Evolutionary conservation across 345 rosid genomes (phyloP).

Genomic region (Psidium guajava): DNA sequence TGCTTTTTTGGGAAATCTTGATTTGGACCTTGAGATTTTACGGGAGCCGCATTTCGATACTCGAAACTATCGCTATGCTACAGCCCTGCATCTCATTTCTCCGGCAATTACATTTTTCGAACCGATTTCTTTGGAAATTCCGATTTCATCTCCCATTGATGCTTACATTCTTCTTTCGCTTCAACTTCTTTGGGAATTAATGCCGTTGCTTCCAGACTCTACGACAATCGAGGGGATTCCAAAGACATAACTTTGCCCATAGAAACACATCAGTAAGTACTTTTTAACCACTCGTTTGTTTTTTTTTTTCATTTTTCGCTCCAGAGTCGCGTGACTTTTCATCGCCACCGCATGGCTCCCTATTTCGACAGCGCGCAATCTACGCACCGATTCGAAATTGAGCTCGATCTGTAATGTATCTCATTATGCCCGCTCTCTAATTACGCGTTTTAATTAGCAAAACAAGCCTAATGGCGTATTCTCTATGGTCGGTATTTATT

Average conservation of each 20-base stretch:
- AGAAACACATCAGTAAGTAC: neutral
- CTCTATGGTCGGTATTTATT: neutral
- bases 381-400: neutral
- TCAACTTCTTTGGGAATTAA: accelerated
- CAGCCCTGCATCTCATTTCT: neutral
- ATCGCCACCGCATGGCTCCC: accelerated
- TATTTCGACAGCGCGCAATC: neutral
- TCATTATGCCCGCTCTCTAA: accelerated
- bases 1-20: neutral
- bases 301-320: neutral
- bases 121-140: neutral
- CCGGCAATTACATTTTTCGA: neutral
- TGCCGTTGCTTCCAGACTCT: accelerated
- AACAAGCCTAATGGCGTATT: neutral
- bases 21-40: neutral
- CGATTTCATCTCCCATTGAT: neutral
- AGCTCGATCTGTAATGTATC: accelerated
- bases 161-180: neutral
- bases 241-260: no score
- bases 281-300: neutral
- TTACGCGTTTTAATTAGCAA: neutral
- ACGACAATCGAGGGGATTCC: no score
- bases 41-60: neutral
- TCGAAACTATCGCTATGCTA: neutral
- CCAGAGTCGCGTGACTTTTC: accelerated